Evolutionary conservation across 108 stramenopile genomes (phyloP).

Genomic region (Mediolabrus comicus): DNA sequence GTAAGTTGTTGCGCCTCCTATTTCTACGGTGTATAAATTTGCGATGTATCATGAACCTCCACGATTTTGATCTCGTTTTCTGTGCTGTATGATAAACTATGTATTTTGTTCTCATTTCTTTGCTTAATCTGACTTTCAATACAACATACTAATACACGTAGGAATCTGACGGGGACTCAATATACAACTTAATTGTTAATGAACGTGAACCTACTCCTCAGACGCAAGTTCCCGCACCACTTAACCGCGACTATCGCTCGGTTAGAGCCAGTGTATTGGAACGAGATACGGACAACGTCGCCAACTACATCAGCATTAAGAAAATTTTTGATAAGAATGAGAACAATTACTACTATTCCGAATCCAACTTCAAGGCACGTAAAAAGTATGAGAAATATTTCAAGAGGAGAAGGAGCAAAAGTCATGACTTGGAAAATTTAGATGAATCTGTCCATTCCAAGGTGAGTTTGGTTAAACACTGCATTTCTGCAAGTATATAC

Average conservation of each 20-base stretch:
- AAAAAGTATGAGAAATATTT: constrained; percentile 25
- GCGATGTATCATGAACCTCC: too few relatives aligned
- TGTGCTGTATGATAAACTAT: background rate
- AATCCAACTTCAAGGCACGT: constrained; percentile 15
- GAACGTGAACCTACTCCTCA: background rate
- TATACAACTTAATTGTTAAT: background rate
- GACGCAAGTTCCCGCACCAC: background rate
- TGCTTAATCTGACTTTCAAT: too few relatives aligned
- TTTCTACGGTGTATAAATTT: too few relatives aligned
- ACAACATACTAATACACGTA: too few relatives aligned
- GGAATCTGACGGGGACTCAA: background rate
- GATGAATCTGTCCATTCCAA: constrained; percentile 27
- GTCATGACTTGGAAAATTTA: background rate
- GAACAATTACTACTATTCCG: constrained; percentile 25
- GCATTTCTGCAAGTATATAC: constrained; percentile 13
- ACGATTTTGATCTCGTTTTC: background rate
- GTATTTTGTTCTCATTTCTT: background rate
- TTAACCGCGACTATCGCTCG: too few relatives aligned
- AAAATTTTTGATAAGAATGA: constrained; percentile 18
- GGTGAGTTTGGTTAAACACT: constrained; percentile 1
- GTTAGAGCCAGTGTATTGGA: background rate
- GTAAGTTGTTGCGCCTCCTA: too few relatives aligned
- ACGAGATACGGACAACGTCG: background rate
- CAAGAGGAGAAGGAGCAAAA: constrained; percentile 1
- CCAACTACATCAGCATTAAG: constrained; percentile 30